Conservation (phyloP, 148 eudicot species). For the Camellia sinensis region DNA sequence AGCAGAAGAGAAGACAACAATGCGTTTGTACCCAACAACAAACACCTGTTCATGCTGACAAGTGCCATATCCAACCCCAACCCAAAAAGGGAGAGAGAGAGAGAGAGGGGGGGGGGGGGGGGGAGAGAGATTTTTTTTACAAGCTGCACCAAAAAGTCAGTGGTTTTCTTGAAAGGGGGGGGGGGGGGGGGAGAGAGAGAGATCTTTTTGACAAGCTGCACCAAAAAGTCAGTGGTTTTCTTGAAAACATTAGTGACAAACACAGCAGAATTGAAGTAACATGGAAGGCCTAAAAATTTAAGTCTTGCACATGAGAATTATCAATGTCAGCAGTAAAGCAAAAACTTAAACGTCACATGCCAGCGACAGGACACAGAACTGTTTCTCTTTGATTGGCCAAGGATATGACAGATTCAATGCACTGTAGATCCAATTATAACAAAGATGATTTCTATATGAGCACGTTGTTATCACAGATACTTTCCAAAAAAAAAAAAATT, state of each 20-base stretch:
- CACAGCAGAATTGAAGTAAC: neutral
- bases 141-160: neutral
- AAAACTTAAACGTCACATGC: neutral
- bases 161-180: neutral
- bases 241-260: neutral
- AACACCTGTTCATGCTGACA: neutral
- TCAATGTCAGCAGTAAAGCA: neutral
- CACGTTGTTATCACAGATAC: neutral
- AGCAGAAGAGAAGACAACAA: neutral
- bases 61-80: neutral
- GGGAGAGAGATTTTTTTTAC: too few species aligned
- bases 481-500: too few species aligned
- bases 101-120: too few species aligned
- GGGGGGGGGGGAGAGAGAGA: too few species aligned
- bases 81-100: neutral
- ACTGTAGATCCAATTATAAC: neutral
- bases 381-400: neutral
- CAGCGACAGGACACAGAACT: neutral
- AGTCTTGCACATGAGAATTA: neutral
- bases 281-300: neutral
- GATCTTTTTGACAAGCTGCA: neutral
- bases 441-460: neutral
- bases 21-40: neutral
- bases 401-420: neutral
- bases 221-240: neutral